These are phyloP conservation scores for Allomyces macrogynus DNA, from an alignment of 192 early-diverging fungal genomes.

Conservation along the genomic window DNA sequence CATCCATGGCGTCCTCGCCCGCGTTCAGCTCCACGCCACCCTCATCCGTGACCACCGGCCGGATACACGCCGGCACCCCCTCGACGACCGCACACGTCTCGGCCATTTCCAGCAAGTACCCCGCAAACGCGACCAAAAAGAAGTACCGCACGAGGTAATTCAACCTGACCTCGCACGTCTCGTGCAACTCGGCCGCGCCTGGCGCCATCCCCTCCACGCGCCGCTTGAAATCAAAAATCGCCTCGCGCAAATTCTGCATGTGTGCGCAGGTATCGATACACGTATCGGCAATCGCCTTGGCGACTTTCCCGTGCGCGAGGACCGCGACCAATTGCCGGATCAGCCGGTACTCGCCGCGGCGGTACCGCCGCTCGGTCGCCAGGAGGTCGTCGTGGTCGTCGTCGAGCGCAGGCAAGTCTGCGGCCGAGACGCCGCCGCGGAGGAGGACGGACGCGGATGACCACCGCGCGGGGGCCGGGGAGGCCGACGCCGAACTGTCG, in stretches of 20 bases:
- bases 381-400: constrained; percentile 6
- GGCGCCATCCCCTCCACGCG: constrained; percentile 19
- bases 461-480: no score
- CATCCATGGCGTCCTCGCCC: not conserved
- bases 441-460: no score
- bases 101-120: constrained; percentile 31
- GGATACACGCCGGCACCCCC: not conserved
- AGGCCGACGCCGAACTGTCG: no score
- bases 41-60: not conserved
- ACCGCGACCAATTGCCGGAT: constrained; percentile 36
- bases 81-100: constrained; percentile 6
- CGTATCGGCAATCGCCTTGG: constrained; percentile 31
- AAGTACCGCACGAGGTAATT: constrained; percentile 46
- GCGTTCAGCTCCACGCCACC: constrained; percentile 1
- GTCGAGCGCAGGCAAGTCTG: constrained; percentile 5
- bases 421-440: not conserved
- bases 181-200: constrained; percentile 15
- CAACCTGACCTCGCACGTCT: constrained; percentile 14
- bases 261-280: constrained; percentile 43
- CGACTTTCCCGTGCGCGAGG: constrained; percentile 33
- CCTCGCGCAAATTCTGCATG: constrained; percentile 39
- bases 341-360: constrained; percentile 30
- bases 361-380: constrained; percentile 12
- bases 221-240: constrained; percentile 36
- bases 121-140: constrained; percentile 43